Conservation (phyloP, 176 grass and related monocot genomes). For the Oryza australiensis region DNA sequence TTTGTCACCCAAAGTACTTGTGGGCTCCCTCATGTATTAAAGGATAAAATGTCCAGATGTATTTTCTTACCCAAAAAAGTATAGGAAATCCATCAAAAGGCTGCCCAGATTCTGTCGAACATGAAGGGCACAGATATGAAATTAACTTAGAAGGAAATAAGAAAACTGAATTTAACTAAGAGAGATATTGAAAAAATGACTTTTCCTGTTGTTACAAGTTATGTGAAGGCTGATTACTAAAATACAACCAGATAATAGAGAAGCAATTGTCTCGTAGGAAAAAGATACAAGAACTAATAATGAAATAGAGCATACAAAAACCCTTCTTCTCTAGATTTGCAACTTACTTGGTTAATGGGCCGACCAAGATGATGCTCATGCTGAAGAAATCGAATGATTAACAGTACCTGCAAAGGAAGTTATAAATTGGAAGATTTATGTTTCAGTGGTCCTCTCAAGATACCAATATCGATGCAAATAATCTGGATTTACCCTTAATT, state of each 20-base stretch:
- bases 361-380: slow-evolving; percentile 94
- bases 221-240: slow-evolving; percentile 2
- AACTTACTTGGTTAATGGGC: slow-evolving; percentile 81
- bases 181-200: not conserved
- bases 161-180: not conserved
- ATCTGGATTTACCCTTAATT: slow-evolving; percentile 1
- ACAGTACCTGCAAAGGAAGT: slow-evolving; percentile 71
- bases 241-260: slow-evolving; percentile 13
- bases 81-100: slow-evolving; percentile 98
- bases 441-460: slow-evolving; percentile 22
- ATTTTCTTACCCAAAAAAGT: slow-evolving; percentile 92
- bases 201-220: not conserved
- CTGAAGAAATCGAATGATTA: slow-evolving; percentile 96
- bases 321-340: not conserved
- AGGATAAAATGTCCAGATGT: slow-evolving; percentile 26
- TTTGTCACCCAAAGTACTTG: not conserved
- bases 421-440: slow-evolving; percentile 23
- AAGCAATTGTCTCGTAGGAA: not conserved
- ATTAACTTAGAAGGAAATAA: slow-evolving; percentile 22
- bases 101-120: slow-evolving; percentile 83
- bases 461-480: slow-evolving; percentile 12
- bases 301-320: slow-evolving; percentile 6
- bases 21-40: not conserved
- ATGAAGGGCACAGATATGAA: not conserved
- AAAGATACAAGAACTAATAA: not conserved